Base-by-base conservation (phyloP, 257 asterid genomes). In the Salvia hispanica region DNA sequence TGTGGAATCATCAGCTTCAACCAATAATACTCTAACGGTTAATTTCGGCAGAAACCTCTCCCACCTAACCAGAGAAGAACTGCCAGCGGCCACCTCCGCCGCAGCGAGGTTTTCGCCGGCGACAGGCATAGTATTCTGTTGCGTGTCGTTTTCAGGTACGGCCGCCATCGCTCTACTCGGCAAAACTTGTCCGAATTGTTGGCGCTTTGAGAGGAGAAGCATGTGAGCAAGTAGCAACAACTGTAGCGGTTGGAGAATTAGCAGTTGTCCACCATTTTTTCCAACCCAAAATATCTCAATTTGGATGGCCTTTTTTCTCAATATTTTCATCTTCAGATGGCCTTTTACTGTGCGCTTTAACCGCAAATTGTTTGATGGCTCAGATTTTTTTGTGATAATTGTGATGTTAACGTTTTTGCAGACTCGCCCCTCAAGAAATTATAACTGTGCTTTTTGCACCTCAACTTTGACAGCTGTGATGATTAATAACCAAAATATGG, bases 1-100 rank as follows among this genome's bases (percentile, higher is more conserved):
- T 4, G 98, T 92, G 3, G 98, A 92, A 69, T 86, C 97, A 73
- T 92, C 98, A 9, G 96, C 82, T 75, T 92, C 98, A 7, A 92
- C 97, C 64, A 92, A 72, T 72, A 92, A 79, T 63, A 92, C 96
- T 66, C 96, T 85, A 63, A 92, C 71, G 46, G 73, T 85, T 94
- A 79, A 79, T 46, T 82, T 85, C 0, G 98, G 97, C 45, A 88
- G 86, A 80, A 92, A 90, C 79, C 86, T 82, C 72, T 85, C 98
- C 97, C 95, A 90, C 78, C 81, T 76, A 56, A 86, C 91, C 0
- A 66, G 60, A 48, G 53, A 34, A 1, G 76, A 73, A 31, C 81
- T 52, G 25, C 47, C 14, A 14, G 46, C 21, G 0, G 21, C 21
- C 21, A 18, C 21, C 21, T 18, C 79, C n/a, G 80, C 78, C 42